Base-by-base conservation (phyloP, 495 filamentous ascomycete species). In the Podospora pseudopauciseta region DNA sequence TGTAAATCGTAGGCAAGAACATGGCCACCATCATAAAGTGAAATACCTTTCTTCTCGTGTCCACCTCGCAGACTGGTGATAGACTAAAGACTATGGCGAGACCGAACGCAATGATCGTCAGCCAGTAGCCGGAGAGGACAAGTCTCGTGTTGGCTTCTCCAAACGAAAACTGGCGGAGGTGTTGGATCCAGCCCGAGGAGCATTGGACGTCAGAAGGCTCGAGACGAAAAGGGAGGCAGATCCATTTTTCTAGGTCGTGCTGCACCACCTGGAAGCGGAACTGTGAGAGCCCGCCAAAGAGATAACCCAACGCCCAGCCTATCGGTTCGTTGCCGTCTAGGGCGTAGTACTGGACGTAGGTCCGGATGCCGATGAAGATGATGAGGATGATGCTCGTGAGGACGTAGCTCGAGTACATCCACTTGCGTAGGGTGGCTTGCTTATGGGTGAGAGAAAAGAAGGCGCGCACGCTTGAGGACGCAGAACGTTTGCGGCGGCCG, bases 21-120 rank as follows among this genome's bases (percentile, higher is more conserved):
- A 99, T 96, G 56, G 88, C 85, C 49, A 98, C 93, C 87, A 97
- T 97, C 88, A 93, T 97, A 69, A 94, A 95, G 77, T 99, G 95
- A 78, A 99, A 99, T 11, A 99, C 91, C 78, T 99, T 99, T 53
- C 95, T 88, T n/a, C 95, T 86, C 3, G 95, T 99, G 78, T 99
- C 96, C 49, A 98, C 93, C 79, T 97, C 92, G 71, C 80, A 86
- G 64, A 90, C 75, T 16, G 87, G 78, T 53, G 89, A 90, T 28
- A 97, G 83, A 44, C 85, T 86, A 67, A 91, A 85, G 4, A 97
- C 92, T 3, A 91, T 78, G 2, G 85, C 79, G 55, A 99, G 82
- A 2, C 94, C 96, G 7, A 88, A 71, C 26, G 83, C 73, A 39
- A 99, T 81, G 39, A 95, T 85, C 56, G 76, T 34, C 9, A 88